Conservation (phyloP, 352 stramenopile species). For the Peronosclerospora sorghi region DNA sequence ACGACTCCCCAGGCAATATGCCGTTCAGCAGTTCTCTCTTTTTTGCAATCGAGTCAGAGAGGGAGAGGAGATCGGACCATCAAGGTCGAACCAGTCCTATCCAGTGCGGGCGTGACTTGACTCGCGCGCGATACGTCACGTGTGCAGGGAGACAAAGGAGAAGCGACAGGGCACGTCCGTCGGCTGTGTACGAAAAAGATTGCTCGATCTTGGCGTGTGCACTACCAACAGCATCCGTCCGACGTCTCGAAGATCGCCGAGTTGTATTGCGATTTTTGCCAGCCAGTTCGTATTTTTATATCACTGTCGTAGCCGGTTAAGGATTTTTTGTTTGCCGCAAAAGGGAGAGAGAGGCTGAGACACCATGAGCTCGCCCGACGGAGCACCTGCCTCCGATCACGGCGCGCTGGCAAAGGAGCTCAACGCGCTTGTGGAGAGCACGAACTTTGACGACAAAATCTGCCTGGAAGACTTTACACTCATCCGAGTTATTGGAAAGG, state of each 20-base stretch:
- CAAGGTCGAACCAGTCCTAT: not conserved
- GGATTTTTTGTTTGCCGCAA: not conserved
- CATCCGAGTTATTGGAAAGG: constrained; percentile 84
- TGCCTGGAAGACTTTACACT: constrained; percentile 85
- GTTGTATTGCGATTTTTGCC: constrained; percentile 3
- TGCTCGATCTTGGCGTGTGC: constrained; percentile 1
- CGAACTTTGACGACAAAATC: constrained; percentile 81
- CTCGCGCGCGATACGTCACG: not conserved
- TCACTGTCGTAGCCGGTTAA: no score
- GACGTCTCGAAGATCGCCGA: constrained; percentile 2
- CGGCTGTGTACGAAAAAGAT: constrained; percentile 15
- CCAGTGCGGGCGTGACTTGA: not conserved
- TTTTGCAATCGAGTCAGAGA: constrained; percentile 11
- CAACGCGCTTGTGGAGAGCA: constrained; percentile 58
- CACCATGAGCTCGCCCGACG: constrained; percentile 48
- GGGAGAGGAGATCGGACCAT: constrained; percentile 14
- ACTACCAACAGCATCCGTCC: no score
- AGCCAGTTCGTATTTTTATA: not conserved
- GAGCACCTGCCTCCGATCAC: constrained; percentile 18
- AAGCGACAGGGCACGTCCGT: no score
- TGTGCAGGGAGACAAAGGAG: constrained; percentile 19
- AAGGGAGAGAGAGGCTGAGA: no score
- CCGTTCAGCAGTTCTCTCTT: constrained; percentile 1
- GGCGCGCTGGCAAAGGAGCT: constrained; percentile 39
- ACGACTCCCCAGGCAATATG: not conserved